phyloP scores from a whole-genome alignment of 805 yeast species.

The Scheffersomyces coipomensis region DNA sequence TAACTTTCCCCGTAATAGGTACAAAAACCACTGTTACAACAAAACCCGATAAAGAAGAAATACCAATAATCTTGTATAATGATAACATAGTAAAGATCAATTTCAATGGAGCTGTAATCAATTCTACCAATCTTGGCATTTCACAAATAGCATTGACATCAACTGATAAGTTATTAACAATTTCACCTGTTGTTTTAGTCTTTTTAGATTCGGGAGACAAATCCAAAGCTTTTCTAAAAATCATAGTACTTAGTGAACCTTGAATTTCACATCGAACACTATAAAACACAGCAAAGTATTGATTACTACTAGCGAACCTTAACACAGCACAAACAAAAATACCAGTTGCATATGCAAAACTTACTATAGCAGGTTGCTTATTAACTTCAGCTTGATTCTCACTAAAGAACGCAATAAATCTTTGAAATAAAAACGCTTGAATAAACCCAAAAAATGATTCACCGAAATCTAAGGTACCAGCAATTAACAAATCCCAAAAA shows the following conservation, averaged over 20 bases:
- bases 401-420: conserved; percentile 56
- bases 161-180: conserved; percentile 29
- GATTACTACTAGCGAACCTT: conserved; percentile 18
- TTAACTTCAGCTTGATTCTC: conserved; percentile 32
- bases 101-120: conserved; percentile 19
- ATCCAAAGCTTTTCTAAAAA: conserved; percentile 23
- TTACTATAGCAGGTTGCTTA: conserved; percentile 21
- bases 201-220: conserved; percentile 29
- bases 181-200: conserved; percentile 27
- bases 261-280: conserved; percentile 11
- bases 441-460: conserved; percentile 44
- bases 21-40: conserved; percentile 25
- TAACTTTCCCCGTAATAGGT: conserved; percentile 32
- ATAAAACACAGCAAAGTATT: conserved; percentile 10
- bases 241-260: conserved; percentile 18
- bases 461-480: conserved; percentile 13
- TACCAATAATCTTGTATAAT: conserved; percentile 31
- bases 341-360: conserved; percentile 17
- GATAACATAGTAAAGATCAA: conserved; percentile 23
- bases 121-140: conserved; percentile 16
- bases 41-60: conserved; percentile 34
- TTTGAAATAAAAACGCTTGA: conserved; percentile 77
- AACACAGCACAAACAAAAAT: conserved; percentile 23
- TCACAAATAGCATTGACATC: conserved; percentile 46
- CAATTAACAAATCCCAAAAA: too few relatives aligned